Evolutionary conservation across 305 asterid genomes (phyloP), one percentile per base, ranked within the genome.

Genomic region (Euphrasia arctica): DNA sequence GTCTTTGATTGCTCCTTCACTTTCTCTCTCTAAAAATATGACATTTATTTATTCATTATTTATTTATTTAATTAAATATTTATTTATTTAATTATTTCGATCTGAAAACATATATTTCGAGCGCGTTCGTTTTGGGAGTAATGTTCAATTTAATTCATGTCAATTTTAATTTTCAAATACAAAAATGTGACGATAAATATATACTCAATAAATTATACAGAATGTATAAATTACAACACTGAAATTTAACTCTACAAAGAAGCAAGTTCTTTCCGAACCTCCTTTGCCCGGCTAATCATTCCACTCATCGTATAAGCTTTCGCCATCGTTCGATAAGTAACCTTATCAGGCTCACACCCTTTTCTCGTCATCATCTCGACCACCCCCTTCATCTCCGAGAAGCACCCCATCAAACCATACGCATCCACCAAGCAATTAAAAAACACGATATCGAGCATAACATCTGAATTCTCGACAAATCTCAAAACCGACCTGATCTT

Each of bases 361-460:
- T 68, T 74, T 69, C 74, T 76, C 76, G 61, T 83, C 98, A 91
- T 91, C 90, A 86, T 78, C 65, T 78, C 87, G 4, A 82, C 70
- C 83, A 82, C 90, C 9, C 83, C 90, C 70, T 82, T 89, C 95
- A 89, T 86, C 84, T 85, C 89, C 0, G 78, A 62, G 47, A 82
- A 80, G 85, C 94, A 85, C 18, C 88, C 95, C 96, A 89, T 82
- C 85, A 80, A 71, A 47, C 96, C 98, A 64, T 89, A 91, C 0
- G 95, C 95, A 36, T 85, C 95, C 14, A 84, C 87, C 41, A 91
- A 74, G 77, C 95, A 89, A 77, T 91, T 91, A 58, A 89, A 91
- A 62, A 91, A 91, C 70, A 83, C 85, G 0, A 78, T 79, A 42
- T 91, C 96, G 0, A 91, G 90, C 51, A 76, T 82, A 45, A 89